A percentile compares a stretch with the other conserved stretches of the same genome.
phyloP scores from a whole-genome alignment of 1,284 basidiomycete genomes.

The Cutaneotrichosporon cavernicola region DNA sequence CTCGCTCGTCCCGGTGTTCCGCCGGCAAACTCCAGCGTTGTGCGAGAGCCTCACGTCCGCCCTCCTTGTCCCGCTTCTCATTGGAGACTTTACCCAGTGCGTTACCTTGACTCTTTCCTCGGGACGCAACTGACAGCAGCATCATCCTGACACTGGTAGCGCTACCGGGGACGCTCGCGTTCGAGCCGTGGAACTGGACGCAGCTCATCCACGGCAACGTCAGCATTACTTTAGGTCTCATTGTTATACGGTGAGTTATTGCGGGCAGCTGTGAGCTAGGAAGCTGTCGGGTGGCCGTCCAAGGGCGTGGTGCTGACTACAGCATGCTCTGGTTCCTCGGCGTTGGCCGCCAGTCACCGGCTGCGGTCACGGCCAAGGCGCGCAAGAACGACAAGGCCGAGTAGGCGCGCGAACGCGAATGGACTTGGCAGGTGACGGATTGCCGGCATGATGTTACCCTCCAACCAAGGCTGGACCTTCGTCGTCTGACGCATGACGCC shows the following conservation, averaged over 20 bases:
- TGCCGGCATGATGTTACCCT: no score
- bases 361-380: neutral
- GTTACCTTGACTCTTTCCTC: neutral
- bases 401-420: neutral
- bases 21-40: constrained; percentile 18
- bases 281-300: neutral
- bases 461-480: no score
- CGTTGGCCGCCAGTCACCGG: constrained; percentile 1
- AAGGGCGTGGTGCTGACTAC: neutral
- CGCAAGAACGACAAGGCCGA: constrained; percentile 4
- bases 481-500: no score
- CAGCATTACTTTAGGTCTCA: constrained; percentile 44
- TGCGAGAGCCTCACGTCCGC: constrained; percentile 44
- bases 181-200: constrained; percentile 46
- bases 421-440: no score
- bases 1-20: constrained; percentile 44
- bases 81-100: constrained; percentile 39
- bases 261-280: neutral
- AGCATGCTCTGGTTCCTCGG: constrained; percentile 9
- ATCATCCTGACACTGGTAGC: constrained; percentile 39
- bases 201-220: constrained; percentile 50
- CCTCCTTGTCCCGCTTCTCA: constrained; percentile 46
- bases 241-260: constrained; percentile 42
- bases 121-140: constrained; percentile 25
- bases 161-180: constrained; percentile 34